Evolutionary conservation across 2,329 filamentous ascomycete genomes (phyloP).

Genomic region (Xylariaceae sp.): DNA sequence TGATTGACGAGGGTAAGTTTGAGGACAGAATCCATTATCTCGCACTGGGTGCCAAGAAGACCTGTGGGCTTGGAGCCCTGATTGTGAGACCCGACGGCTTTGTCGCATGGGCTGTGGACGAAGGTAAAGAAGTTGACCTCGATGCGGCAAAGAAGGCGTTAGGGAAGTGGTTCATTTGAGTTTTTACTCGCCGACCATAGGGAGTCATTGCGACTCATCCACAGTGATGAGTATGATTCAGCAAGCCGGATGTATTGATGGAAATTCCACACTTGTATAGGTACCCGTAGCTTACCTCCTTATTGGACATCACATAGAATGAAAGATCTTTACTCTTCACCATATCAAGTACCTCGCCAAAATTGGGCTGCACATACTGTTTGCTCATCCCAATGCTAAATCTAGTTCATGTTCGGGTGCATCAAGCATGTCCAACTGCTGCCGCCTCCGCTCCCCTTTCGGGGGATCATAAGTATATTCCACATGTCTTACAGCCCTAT

Average conservation of each 20-base stretch:
- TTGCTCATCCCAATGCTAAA: too few relatives aligned
- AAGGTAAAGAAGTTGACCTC: conserved; percentile 10
- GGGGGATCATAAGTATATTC: conserved; percentile 11
- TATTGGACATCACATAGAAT: too few relatives aligned
- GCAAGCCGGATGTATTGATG: too few relatives aligned
- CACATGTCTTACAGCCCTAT: conserved; percentile 9
- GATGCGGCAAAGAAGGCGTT: conserved; percentile 15
- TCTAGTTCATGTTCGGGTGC: not conserved
- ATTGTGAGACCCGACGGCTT: conserved; percentile 32
- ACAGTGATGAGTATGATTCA: too few relatives aligned
- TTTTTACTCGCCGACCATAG: too few relatives aligned
- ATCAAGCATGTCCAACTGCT: not conserved
- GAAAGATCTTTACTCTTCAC: too few relatives aligned
- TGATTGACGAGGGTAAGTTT: conserved; percentile 6
- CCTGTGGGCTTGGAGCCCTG: conserved; percentile 24
- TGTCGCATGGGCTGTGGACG: conserved; percentile 31
- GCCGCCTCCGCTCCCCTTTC: not conserved
- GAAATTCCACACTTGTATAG: too few relatives aligned
- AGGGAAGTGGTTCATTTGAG: conserved; percentile 15
- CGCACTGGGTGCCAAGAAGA: conserved; percentile 17
- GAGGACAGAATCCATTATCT: conserved; percentile 21
- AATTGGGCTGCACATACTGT: too few relatives aligned
- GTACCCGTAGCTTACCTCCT: too few relatives aligned
- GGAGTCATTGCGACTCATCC: too few relatives aligned
- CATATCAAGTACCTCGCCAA: too few relatives aligned